Conservation (phyloP, 352 stramenopile species). For the Globisporangium nunn region DNA sequence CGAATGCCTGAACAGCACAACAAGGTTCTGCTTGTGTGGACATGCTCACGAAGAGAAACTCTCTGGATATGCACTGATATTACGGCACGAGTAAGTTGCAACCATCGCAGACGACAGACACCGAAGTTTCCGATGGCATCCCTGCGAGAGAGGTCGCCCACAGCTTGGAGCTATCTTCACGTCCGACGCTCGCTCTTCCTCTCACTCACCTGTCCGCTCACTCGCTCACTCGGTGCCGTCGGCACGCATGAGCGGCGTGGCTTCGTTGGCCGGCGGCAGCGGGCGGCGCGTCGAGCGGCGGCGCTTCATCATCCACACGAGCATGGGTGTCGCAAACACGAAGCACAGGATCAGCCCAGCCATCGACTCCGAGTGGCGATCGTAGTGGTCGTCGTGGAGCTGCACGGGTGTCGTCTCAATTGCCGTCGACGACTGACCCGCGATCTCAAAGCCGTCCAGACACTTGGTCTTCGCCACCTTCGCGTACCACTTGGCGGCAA, state of each 20-base stretch:
- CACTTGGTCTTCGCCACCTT: slow-evolving; percentile 54
- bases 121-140: too few relatives aligned
- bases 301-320: slow-evolving; percentile 14
- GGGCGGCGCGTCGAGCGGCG: slow-evolving; percentile 3
- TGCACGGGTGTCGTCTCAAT: neutral
- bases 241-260: slow-evolving; percentile 10
- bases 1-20: too few relatives aligned
- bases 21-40: too few relatives aligned
- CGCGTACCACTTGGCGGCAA: slow-evolving; percentile 53
- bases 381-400: neutral
- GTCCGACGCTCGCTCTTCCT: too few relatives aligned
- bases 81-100: too few relatives aligned
- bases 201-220: neutral
- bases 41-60: too few relatives aligned
- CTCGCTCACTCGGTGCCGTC: neutral
- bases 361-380: neutral
- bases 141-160: too few relatives aligned
- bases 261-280: neutral
- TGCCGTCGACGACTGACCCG: neutral
- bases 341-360: neutral
- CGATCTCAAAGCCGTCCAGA: slow-evolving; percentile 23
- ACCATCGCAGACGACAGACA: too few relatives aligned
- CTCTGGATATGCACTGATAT: too few relatives aligned
- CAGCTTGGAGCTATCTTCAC: too few relatives aligned
- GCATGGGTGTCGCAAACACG: slow-evolving; percentile 7